phyloP scores from a whole-genome alignment of 2,329 filamentous ascomycete genomes.

The Alternaria angustiovoidea region DNA sequence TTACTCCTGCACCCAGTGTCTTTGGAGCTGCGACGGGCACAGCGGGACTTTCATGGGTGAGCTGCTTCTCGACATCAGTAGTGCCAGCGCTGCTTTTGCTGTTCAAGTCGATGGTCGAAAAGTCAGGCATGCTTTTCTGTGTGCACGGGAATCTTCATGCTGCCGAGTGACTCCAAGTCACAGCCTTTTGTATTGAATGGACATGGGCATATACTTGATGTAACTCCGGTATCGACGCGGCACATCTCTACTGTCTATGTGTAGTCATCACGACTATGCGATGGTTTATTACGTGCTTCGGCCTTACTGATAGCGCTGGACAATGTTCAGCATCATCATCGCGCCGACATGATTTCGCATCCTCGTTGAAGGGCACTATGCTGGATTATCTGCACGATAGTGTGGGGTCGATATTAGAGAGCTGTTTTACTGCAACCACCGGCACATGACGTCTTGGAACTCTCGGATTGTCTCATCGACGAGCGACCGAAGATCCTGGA shows the following conservation, averaged over 20 bases:
- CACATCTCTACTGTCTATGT: not conserved
- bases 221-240: not conserved
- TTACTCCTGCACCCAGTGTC: constrained; percentile 25
- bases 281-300: constrained; percentile 6
- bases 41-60: constrained; percentile 8
- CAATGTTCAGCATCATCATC: not conserved
- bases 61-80: constrained; percentile 28
- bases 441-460: not conserved
- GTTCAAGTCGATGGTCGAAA: constrained; percentile 5
- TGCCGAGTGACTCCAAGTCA: not conserved
- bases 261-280: not conserved
- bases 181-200: not conserved
- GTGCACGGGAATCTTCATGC: not conserved
- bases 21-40: constrained; percentile 9
- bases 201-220: not conserved
- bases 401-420: not conserved
- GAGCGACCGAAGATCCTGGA: not conserved
- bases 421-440: not conserved
- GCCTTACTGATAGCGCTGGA: not conserved
- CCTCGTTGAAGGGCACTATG: not conserved
- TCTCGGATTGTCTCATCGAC: not conserved
- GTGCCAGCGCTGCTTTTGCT: constrained; percentile 11
- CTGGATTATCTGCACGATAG: not conserved
- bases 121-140: constrained; percentile 1
- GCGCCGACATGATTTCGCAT: not conserved